Conservation (phyloP, 305 asterid genomes). For the Striga hermonthica region DNA sequence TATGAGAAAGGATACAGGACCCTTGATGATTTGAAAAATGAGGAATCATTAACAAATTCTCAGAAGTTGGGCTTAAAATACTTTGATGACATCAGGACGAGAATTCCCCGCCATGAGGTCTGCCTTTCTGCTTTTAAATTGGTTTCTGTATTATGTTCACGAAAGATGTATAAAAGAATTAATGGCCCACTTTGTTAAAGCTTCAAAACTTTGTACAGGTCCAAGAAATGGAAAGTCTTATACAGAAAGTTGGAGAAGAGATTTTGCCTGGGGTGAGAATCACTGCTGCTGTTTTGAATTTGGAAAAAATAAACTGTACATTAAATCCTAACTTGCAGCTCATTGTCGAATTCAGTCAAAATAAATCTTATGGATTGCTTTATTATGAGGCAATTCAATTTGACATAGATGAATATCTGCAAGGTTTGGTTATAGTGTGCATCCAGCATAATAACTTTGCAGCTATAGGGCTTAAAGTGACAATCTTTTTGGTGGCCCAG, state of each 20-base stretch:
- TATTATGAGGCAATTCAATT: neutral
- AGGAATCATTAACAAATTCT: slow-evolving; percentile 69
- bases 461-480: too few relatives aligned
- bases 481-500: too few relatives aligned
- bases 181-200: slow-evolving; percentile 14
- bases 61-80: slow-evolving; percentile 83
- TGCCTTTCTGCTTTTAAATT: slow-evolving; percentile 27
- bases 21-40: slow-evolving; percentile 66
- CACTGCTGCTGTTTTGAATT: slow-evolving; percentile 27
- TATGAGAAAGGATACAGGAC: slow-evolving; percentile 88
- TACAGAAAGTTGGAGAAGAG: slow-evolving; percentile 73
- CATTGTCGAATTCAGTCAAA: neutral
- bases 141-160: slow-evolving; percentile 16
- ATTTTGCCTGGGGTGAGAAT: slow-evolving; percentile 76
- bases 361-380: slow-evolving; percentile 20
- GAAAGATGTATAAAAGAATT: slow-evolving; percentile 5
- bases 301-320: neutral
- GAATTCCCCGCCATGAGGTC: slow-evolving; percentile 91
- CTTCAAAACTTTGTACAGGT: slow-evolving; percentile 45
- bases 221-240: slow-evolving; percentile 75
- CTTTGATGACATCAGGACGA: slow-evolving; percentile 76
- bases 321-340: neutral
- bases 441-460: too few relatives aligned
- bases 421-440: neutral
- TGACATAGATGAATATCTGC: neutral